Evolutionary conservation across 208 protist genomes (phyloP).

Genomic region (Acanthamoeba triangularis): DNA sequence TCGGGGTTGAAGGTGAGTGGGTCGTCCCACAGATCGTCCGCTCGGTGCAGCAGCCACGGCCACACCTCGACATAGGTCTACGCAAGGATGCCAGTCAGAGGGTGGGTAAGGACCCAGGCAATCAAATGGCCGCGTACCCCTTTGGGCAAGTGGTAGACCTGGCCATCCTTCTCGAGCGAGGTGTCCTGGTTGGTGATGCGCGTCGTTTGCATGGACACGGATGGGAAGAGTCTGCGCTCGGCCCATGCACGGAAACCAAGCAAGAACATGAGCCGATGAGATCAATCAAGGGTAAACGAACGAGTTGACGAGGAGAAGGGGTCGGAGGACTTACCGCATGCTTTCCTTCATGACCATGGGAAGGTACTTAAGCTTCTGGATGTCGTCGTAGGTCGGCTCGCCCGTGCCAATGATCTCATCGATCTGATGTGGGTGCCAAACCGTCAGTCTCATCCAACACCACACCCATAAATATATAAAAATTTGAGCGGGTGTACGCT

Average conservation of each 20-base stretch:
- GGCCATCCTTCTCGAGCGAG: conserved; percentile 6
- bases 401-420: not conserved
- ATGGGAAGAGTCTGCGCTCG: not conserved
- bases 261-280: not conserved
- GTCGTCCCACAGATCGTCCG: conserved; percentile 45
- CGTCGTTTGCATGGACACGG: conserved; percentile 67
- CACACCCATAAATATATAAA: too few relatives aligned
- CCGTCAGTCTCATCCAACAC: not conserved
- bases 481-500: not conserved
- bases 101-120: not conserved
- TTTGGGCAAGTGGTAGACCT: conserved; percentile 33
- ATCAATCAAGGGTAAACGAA: too few relatives aligned
- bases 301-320: not conserved
- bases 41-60: conserved; percentile 62
- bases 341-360: conserved; percentile 68
- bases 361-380: conserved; percentile 67
- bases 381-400: conserved; percentile 35
- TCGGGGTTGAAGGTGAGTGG: conserved; percentile 24
- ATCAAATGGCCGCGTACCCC: not conserved
- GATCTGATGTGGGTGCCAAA: not conserved
- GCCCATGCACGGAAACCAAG: too few relatives aligned
- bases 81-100: not conserved
- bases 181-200: conserved; percentile 56
- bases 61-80: conserved; percentile 48
- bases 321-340: not conserved